A percentile compares a stretch with the other conserved stretches of the same genome.
Conservation (phyloP, 2,329 filamentous ascomycete genomes). For the Xylaria polymorpha region DNA sequence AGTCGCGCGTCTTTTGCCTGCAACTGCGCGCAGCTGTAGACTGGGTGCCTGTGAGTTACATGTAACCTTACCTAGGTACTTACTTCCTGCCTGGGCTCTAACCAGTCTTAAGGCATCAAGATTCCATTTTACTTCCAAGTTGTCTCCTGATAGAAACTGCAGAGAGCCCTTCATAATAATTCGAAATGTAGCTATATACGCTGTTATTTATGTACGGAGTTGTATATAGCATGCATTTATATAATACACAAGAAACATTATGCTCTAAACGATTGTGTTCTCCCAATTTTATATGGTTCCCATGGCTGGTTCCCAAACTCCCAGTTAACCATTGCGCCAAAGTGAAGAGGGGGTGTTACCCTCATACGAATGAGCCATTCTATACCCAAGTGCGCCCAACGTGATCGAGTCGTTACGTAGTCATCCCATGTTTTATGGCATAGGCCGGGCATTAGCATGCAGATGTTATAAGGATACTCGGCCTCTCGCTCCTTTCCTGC, state of each 20-base stretch:
- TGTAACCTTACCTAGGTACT: no score
- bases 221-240: constrained; percentile 40
- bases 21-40: constrained; percentile 28
- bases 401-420: constrained; percentile 33
- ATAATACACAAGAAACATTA: constrained; percentile 43
- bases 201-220: constrained; percentile 30
- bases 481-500: constrained; percentile 56
- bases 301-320: constrained; percentile 26
- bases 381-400: constrained; percentile 35
- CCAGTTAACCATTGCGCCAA: constrained; percentile 21
- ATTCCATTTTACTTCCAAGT: no score
- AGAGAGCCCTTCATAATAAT: not conserved
- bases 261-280: constrained; percentile 44
- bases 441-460: constrained; percentile 11
- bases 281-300: constrained; percentile 25
- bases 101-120: no score
- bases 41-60: not conserved
- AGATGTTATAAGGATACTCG: constrained; percentile 45
- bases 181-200: constrained; percentile 14
- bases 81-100: no score
- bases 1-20: constrained; percentile 28
- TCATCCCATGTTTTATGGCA: constrained; percentile 33
- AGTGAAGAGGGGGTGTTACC: constrained; percentile 11
- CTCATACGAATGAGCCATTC: constrained; percentile 26
- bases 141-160: not conserved